Percentiles rank a stretch among this genome's conserved stretches.
Conservation (phyloP, 2,329 filamentous ascomycete genomes). For the Davidsoniella australis region DNA sequence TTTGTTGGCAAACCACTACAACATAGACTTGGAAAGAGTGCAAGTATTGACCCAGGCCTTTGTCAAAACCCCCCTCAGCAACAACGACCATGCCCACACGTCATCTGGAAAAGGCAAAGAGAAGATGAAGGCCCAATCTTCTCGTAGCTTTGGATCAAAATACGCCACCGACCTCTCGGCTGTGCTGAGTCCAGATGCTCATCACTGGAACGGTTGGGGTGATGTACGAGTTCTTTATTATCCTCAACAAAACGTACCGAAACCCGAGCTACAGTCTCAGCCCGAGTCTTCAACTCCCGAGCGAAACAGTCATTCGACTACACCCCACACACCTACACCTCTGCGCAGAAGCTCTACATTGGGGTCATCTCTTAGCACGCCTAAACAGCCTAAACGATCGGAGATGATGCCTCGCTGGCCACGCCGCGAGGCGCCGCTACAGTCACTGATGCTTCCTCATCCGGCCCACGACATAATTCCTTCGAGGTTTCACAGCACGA, state of each 20-base stretch:
- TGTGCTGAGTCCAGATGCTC: slow-evolving; percentile 44
- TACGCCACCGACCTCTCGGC: slow-evolving; percentile 74
- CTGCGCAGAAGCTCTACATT: slow-evolving; percentile 50
- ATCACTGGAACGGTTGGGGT: slow-evolving; percentile 60
- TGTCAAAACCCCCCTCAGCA: slow-evolving; percentile 47
- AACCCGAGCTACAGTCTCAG: not conserved
- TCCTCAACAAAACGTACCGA: slow-evolving; percentile 21
- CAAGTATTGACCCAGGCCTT: slow-evolving; percentile 74
- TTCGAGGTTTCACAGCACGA: slow-evolving; percentile 41
- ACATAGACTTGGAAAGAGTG: slow-evolving; percentile 61
- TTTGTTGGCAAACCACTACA: slow-evolving; percentile 71
- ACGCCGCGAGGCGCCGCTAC: slow-evolving; percentile 25
- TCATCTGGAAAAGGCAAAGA: slow-evolving; percentile 56
- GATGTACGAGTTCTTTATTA: slow-evolving; percentile 73
- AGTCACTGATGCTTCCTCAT: slow-evolving; percentile 14
- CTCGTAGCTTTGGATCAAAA: slow-evolving; percentile 28
- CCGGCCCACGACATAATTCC: slow-evolving; percentile 31
- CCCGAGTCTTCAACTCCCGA: not conserved
- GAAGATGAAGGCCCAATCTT: slow-evolving; percentile 27
- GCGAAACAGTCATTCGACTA: slow-evolving; percentile 21
- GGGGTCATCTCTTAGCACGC: slow-evolving; percentile 13
- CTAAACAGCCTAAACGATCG: not conserved
- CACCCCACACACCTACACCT: slow-evolving; percentile 58
- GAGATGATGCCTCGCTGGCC: slow-evolving; percentile 33
- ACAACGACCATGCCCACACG: slow-evolving; percentile 33